Base-by-base conservation (phyloP, 2,329 filamentous ascomycete species). In the Phyllosticta citrichinensis region DNA sequence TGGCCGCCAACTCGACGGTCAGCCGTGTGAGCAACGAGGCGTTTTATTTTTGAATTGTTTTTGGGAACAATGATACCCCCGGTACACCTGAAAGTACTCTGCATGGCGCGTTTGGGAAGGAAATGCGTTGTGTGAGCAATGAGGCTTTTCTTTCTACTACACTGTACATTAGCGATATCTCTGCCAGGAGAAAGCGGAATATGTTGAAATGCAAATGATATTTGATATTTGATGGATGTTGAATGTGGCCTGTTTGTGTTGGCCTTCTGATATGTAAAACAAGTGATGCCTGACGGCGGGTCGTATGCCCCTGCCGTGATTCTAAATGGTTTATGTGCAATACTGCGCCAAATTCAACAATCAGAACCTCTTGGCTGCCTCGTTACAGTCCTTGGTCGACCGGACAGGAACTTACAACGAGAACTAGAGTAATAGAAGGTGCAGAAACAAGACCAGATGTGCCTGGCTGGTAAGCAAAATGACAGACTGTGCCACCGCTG, bases 1-100 rank as follows among this genome's bases (percentile, higher is more conserved):
- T 51, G 33, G 33, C 14, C 33, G 9, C 11, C 12, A 40, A 12
- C 33, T 5, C 5, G 11, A 17, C 24, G 19, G 9, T 17, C 40
- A 22, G 47, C 35, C 22, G 58, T 55, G 58, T 60, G 58, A 60
- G 58, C 58, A 60, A 60, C 58, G 58, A 60, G 58, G 58, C 58
- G 55, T 55, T 53, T 55, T 55, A 33, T 55, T 47, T 19, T 60
- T 60, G 58, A 27, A 56, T 35, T 10, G 27, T 30, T 40, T 40
- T 40, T 40, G 33, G 33, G 33, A 40, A 17, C 33, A 30, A 40
- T 40, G 33, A 40, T 40, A 40, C 33, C 33, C 33, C 33, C 33
- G 33, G 33, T 40, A 40, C 33, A 12, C 33, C 9, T 30, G 33
- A 40, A 40, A 35, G 58, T 60, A 60, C 58, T 60, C 58, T 60